Base-by-base conservation (phyloP, 352 stramenopile species). In the Phytophthora pluvialis region DNA sequence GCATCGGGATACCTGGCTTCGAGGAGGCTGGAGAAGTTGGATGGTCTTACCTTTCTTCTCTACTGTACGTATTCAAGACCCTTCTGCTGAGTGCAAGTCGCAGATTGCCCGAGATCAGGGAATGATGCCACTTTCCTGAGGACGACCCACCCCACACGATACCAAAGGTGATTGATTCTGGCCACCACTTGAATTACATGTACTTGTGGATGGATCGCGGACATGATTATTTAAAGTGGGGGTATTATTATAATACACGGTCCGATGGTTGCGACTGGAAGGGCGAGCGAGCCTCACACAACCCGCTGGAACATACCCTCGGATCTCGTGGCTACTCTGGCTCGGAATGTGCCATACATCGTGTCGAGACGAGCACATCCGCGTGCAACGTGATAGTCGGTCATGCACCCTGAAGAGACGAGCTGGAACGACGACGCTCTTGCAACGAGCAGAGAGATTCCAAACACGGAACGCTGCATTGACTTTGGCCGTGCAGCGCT, bases 281-380 rank as follows among this genome's bases (percentile, higher is more conserved):
- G 16, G 50, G 18, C 42, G 49, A 53, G 35, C 6, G 33, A 39
- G 26, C 32, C 29, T 52, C 59, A 73, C 59, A 50, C 59, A 73
- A 65, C 59, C 52, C 51, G 21, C 50, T 64, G 64, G 60, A 62
- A 69, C 44, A 64, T 72, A 25, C 47, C 51, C 13, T 31, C 13
- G 32, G 2, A 47, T 32, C 15, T 53, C 55, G 48, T 70, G 62
- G 55, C 26, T 49, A 51, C 47, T n/a, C 42, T 43, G 5, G 26
- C 43, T 21, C 10, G 10, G 29, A 52, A 36, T 42, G n/a, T n/a
- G 49, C 25, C 8, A n/a, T 36, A 59, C 64, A 70, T 70, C 53
- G 31, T 64, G 46, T 13, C 42, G 28, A 65, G 42, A 39, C 13
- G 43, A 42, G 36, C 38, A 33, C n/a, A 49, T 43, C 28, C n/a